phyloP scores from a whole-genome alignment of 495 filamentous ascomycete species.

The Tuber magnatum region DNA sequence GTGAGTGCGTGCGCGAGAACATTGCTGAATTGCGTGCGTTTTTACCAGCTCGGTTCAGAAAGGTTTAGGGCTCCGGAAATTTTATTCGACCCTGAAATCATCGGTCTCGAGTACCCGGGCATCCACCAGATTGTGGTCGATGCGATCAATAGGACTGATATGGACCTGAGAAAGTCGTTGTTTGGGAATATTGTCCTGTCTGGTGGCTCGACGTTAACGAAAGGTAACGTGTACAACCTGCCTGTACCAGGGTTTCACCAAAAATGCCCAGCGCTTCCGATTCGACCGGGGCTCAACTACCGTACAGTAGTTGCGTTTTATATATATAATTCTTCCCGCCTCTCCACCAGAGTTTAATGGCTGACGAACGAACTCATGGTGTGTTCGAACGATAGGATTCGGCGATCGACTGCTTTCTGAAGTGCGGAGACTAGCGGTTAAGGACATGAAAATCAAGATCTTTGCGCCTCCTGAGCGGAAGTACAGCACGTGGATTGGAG shows the following conservation, averaged over 20 bases:
- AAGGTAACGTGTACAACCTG: conserved; percentile 44
- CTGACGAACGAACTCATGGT: neutral
- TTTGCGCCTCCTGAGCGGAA: conserved; percentile 95
- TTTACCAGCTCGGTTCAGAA: conserved; percentile 71
- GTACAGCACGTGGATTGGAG: conserved; percentile 98
- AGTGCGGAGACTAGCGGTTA: conserved; percentile 84
- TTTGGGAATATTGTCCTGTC: conserved; percentile 99
- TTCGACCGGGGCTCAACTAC: neutral
- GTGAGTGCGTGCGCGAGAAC: conserved; percentile 69
- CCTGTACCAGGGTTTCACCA: neutral
- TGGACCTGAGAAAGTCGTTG: conserved; percentile 98
- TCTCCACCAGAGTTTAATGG: neutral
- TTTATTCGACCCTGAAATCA: conserved; percentile 96
- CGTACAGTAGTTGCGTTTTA: neutral
- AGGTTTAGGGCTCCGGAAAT: conserved; percentile 99
- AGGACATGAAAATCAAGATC: conserved; percentile 99
- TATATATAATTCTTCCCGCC: neutral
- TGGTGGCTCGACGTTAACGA: conserved; percentile 82
- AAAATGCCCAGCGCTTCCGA: neutral
- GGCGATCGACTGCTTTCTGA: conserved; percentile 89
- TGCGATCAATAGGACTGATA: conserved; percentile 99
- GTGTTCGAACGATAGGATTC: conserved; percentile 54
- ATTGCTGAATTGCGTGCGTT: conserved; percentile 77
- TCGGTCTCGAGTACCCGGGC: conserved; percentile 95
- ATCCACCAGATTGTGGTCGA: conserved; percentile 99